phyloP scores from a whole-genome alignment of 2,329 filamentous ascomycete genomes.

The Arachnopeziza araneosa region DNA sequence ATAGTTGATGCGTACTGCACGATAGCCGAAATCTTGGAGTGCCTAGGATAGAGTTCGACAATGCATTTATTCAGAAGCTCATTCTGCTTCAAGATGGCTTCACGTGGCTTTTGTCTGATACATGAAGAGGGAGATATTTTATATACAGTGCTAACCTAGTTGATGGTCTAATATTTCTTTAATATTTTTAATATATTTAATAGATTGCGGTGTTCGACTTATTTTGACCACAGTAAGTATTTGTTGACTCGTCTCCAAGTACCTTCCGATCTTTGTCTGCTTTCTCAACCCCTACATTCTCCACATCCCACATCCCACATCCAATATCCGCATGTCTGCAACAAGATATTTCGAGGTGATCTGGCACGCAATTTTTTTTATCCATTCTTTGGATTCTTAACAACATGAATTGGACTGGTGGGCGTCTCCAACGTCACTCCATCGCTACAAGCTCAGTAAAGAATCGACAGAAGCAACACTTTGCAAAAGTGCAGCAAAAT shows the following conservation, averaged over 20 bases:
- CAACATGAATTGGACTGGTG: conserved; percentile 48
- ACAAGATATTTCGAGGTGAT: not conserved
- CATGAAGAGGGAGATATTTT: not conserved
- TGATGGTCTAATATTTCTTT: too few species aligned
- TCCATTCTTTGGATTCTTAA: not conserved
- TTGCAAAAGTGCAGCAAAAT: conserved; percentile 38
- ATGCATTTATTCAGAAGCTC: not conserved
- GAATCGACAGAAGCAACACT: conserved; percentile 42
- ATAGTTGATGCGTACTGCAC: too few species aligned
- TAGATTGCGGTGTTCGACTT: too few species aligned
- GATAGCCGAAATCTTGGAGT: not conserved
- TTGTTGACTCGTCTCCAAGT: not conserved
- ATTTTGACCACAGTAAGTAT: too few species aligned
- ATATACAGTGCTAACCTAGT: not conserved
- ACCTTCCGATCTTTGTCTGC: not conserved
- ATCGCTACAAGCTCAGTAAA: conserved; percentile 30
- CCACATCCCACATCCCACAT: not conserved
- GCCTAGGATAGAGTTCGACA: not conserved
- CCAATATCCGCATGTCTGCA: not conserved
- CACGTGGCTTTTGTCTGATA: not conserved
- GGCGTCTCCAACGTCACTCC: conserved; percentile 39
- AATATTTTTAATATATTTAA: too few species aligned
- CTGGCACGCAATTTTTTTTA: not conserved
- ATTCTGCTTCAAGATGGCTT: not conserved
- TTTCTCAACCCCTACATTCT: not conserved